Evolutionary conservation across 345 rosid species (phyloP).

Genomic region (Eutrema japonicum): DNA sequence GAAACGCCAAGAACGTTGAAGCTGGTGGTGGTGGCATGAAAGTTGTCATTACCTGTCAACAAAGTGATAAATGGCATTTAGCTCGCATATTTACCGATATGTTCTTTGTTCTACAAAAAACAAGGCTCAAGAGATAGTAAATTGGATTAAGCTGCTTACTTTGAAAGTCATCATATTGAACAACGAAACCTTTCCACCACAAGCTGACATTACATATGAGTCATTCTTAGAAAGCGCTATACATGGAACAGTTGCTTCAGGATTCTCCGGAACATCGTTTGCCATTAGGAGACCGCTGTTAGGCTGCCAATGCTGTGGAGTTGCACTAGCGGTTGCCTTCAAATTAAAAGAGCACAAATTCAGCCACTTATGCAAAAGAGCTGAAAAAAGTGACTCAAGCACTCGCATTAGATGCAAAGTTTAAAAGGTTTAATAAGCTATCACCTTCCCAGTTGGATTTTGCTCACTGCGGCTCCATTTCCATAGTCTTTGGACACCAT

Average conservation of each 20-base stretch:
- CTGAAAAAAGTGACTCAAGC: background rate
- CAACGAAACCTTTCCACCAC: constrained; percentile 60
- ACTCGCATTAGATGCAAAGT: background rate
- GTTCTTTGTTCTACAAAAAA: background rate
- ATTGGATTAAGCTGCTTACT: constrained; percentile 35
- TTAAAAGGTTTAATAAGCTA: background rate
- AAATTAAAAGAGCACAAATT: constrained; percentile 4
- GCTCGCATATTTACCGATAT: background rate
- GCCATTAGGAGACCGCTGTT: constrained; percentile 75
- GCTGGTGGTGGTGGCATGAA: constrained; percentile 67
- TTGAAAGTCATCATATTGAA: constrained; percentile 69
- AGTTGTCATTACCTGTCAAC: constrained; percentile 61
- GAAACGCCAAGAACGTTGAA: constrained; percentile 60
- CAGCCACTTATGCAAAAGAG: constrained; percentile 3
- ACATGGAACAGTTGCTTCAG: constrained; percentile 57
- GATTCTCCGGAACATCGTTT: constrained; percentile 68
- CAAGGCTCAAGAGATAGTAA: background rate
- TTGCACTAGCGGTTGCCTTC: constrained; percentile 67
- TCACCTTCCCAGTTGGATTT: constrained; percentile 60
- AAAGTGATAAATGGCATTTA: constrained; percentile 13
- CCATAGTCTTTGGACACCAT: constrained; percentile 63
- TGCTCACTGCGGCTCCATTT: constrained; percentile 61
- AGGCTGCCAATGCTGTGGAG: constrained; percentile 86
- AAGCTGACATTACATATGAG: constrained; percentile 65
- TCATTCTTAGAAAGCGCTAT: constrained; percentile 65